Conservation (phyloP, 1,284 basidiomycete species). For the Boletus hoseneyae region DNA sequence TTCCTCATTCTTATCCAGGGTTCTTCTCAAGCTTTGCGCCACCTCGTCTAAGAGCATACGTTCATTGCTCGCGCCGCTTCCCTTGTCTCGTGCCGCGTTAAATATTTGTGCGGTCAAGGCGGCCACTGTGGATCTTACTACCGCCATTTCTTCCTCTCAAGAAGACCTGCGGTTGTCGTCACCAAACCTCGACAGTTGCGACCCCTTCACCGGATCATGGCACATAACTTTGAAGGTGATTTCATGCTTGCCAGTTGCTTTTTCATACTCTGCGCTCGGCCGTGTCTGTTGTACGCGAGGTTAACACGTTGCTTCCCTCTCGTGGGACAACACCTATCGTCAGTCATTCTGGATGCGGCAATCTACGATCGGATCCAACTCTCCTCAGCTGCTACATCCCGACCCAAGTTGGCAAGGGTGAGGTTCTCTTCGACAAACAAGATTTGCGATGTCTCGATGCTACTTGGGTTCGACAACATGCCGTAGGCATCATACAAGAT, state of each 20-base stretch:
- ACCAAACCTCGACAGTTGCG: constrained; percentile 23
- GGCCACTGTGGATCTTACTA: constrained; percentile 55
- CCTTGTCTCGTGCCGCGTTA: constrained; percentile 67
- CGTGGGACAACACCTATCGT: constrained; percentile 79
- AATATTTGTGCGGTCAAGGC: constrained; percentile 94
- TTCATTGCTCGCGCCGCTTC: constrained; percentile 72
- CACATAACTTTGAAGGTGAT: constrained; percentile 66
- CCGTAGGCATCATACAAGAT: constrained; percentile 79
- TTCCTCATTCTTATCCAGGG: constrained; percentile 73
- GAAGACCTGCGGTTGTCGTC: constrained; percentile 3
- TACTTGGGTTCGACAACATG: constrained; percentile 67
- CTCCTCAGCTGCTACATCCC: constrained; percentile 79
- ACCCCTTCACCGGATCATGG: constrained; percentile 57
- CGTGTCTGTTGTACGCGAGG: constrained; percentile 48
- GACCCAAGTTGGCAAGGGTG: constrained; percentile 44
- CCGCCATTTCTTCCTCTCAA: constrained; percentile 24
- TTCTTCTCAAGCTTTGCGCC: constrained; percentile 68
- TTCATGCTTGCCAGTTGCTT: constrained; percentile 79
- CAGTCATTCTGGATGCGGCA: constrained; percentile 77
- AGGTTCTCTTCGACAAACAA: constrained; percentile 81
- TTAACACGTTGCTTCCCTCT: constrained; percentile 63
- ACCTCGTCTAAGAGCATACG: constrained; percentile 72
- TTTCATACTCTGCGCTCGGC: constrained; percentile 72
- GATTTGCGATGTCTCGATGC: constrained; percentile 74
- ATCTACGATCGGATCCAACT: constrained; percentile 73